These are phyloP conservation scores for Gracilariopsis chorda DNA, from an alignment of 23 red algal species.

Conservation along the genomic window DNA sequence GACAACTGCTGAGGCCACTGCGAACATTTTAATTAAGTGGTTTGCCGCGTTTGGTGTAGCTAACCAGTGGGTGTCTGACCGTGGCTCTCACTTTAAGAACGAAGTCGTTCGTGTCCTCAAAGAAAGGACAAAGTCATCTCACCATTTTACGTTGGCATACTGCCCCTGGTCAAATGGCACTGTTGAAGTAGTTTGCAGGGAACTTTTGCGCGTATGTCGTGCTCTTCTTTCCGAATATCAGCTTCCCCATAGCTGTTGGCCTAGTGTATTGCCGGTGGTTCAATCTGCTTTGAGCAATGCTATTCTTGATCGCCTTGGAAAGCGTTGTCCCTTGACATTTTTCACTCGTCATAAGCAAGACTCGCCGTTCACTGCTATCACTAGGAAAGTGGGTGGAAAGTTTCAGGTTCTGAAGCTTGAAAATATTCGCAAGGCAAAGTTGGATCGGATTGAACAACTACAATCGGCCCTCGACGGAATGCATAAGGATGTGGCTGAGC, in stretches of 20 bases:
- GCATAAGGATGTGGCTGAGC: too few species aligned
- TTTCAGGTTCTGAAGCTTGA: too few species aligned
- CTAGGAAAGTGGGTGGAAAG: too few species aligned
- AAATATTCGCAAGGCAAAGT: too few species aligned
- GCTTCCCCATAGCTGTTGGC: background rate
- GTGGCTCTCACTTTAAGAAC: slow-evolving; percentile 24
- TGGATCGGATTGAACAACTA: too few species aligned
- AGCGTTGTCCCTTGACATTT: background rate
- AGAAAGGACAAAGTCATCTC: background rate
- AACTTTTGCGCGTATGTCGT: background rate
- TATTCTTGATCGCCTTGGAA: background rate
- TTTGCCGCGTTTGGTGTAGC: background rate
- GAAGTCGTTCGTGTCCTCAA: background rate
- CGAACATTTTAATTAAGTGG: background rate
- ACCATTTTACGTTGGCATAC: slow-evolving; percentile 51
- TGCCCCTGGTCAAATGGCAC: slow-evolving; percentile 31
- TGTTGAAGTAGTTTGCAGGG: slow-evolving; percentile 1
- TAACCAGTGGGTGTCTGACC: background rate
- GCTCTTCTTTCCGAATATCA: background rate
- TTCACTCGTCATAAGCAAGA: background rate
- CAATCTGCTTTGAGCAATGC: slow-evolving; percentile 22
- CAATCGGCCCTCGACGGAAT: too few species aligned
- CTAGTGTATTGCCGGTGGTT: background rate
- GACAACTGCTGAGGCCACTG: background rate
- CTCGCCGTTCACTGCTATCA: too few species aligned